Evolutionary conservation across 768 basidiomycete genomes (phyloP), one percentile per base, ranked within the genome.

Genomic region (Russula compacta): DNA sequence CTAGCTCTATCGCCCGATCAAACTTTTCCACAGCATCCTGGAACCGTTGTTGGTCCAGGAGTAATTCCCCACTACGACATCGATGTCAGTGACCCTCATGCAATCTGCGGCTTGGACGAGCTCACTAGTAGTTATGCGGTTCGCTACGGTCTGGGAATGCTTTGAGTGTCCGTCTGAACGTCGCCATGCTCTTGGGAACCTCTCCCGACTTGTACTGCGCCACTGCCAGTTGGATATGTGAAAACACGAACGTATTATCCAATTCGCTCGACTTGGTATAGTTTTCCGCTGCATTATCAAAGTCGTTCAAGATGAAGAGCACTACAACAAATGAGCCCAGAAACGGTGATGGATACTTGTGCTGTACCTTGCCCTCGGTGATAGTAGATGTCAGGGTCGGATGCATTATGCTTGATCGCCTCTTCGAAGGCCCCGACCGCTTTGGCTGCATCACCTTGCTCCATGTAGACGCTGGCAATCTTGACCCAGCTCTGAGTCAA

Each of bases 401-500:
- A 76, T 6, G 85, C 76, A 68, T 98, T 86, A 66, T 88, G 81
- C 67, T 80, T 78, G 70, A 93, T 86, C 1, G 97, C 97, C 64
- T 87, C 79, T 47, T 95, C 94, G 71, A 98, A 98, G 71, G 88
- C 90, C 60, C 87, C 83, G 73, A 98, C 94, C 1, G 95, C 89
- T 65, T 83, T 83, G 19, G 78, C 75, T 12, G 89, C 81, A 64
- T 93, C 83, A 43, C 87, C 86, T 68, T 95, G 86, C 71, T 99
- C 97, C 95, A 99, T 98, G 73, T 95, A 80, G 42, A 98, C 94
- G 67, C 88, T 92, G 14, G 95, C 97, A 63, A 98, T 85, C 81
- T 99, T 99, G 67, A 99, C 94, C 72, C 92, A 82, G 66, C 84
- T 88, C 74, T 98, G 95, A 0, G 92, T 92, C 67, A 85, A 83